phyloP scores from a whole-genome alignment of 1,139 yeast species.

The Blastobotrys petasosporus region DNA sequence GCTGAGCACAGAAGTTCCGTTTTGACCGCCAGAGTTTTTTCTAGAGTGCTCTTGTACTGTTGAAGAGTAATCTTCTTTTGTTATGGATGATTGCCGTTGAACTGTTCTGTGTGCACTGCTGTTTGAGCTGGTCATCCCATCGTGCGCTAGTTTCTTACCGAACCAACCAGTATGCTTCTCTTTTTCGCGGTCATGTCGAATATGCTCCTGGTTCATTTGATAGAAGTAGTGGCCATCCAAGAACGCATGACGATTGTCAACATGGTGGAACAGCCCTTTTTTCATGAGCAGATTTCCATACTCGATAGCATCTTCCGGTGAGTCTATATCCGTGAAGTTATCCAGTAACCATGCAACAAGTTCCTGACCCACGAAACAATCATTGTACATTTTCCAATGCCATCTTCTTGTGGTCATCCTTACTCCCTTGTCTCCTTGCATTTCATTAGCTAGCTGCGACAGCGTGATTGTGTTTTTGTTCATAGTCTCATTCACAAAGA shows the following conservation, averaged over 20 bases:
- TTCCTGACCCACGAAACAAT: constrained; percentile 82
- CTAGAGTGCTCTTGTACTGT: too few relatives aligned
- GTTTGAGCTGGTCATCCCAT: neutral
- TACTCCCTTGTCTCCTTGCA: constrained; percentile 57
- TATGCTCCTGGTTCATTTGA: constrained; percentile 56
- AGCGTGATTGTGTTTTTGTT: constrained; percentile 38
- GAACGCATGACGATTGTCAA: constrained; percentile 74
- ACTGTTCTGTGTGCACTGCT: too few relatives aligned
- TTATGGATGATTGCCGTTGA: too few relatives aligned
- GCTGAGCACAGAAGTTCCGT: constrained; percentile 1
- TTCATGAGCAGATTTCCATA: constrained; percentile 77
- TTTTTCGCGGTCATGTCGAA: constrained; percentile 15
- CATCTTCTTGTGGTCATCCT: constrained; percentile 73
- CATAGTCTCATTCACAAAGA: constrained; percentile 35
- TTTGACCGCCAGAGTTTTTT: too few relatives aligned
- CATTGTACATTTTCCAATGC: constrained; percentile 78
- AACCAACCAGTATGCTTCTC: constrained; percentile 17
- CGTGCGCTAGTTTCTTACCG: constrained; percentile 4
- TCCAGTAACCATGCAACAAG: constrained; percentile 80
- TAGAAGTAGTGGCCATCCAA: constrained; percentile 92
- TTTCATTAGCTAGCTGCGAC: constrained; percentile 52
- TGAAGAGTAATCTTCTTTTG: too few relatives aligned
- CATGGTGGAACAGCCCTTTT: constrained; percentile 68
- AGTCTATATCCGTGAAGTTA: constrained; percentile 69
- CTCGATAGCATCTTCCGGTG: constrained; percentile 73